Evolutionary conservation across 139 green algal species (phyloP), one percentile per base, ranked within the genome.

Genomic region (Ettlia oleoabundans): DNA sequence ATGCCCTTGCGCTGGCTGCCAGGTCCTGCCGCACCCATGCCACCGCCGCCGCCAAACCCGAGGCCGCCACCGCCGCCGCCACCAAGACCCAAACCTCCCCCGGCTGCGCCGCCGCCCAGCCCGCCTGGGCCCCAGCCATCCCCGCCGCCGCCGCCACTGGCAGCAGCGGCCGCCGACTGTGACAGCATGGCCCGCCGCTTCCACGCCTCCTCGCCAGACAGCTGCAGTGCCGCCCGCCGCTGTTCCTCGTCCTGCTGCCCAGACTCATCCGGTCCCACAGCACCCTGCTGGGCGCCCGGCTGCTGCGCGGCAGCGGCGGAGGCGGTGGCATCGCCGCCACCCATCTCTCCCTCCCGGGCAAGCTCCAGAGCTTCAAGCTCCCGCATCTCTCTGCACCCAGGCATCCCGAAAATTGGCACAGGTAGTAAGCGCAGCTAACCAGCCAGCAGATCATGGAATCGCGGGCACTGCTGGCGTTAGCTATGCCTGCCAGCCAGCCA

Each of bases 201-300:
- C 35, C 90, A 94, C 0, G 91, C 91, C 37, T 94, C 89, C 24
- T 93, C 91, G 2, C 89, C 91, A 0, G 70, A 86, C 64, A 93
- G 79, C 64, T 38, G 64, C 82, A 91, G 87, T 26, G 83, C 80
- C 26, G 80, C 82, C 26, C 75, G 65, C 78, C 87, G 38, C 68
- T 71, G 33, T 22, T 84, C 85, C 4, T 86, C 71, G 2, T 42
- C 77, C 83, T 78, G 78, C 82, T 84, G 87, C 53, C 37, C 37
- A n/a, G 64, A 33, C 33, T 37, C 21, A 19, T 9, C 38, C 9
- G 66, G 66, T 28, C 18, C 55, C 38, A 38, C 69, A 24, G 69
- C 69, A 15, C 42, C 69, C 69, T 42, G 69, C 72, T 79, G 70
- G 24, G 66, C 32, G n/a, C n/a, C n/a, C n/a, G n/a, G n/a, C n/a